Conservation (phyloP, 306 rosid species). For the Cucurbita pepo region DNA sequence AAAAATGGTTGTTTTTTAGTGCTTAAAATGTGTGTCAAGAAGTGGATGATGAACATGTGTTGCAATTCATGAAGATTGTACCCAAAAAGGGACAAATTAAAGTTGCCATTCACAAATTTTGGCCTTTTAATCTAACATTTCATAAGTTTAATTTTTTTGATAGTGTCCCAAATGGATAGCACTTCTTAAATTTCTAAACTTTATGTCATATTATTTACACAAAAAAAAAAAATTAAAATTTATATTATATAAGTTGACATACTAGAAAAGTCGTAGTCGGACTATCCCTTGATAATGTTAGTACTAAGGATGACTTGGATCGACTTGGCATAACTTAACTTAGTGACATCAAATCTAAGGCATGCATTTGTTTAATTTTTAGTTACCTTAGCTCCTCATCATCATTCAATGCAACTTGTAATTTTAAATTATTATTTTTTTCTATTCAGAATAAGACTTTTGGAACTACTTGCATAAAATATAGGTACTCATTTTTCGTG, state of each 20-base stretch:
- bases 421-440: too few relatives aligned
- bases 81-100: neutral
- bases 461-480: neutral
- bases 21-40: neutral
- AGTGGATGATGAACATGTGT: neutral
- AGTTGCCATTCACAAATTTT: neutral
- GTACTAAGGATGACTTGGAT: neutral
- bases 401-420: too few relatives aligned
- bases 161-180: neutral
- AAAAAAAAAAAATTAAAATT: neutral
- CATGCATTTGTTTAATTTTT: neutral
- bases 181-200: neutral
- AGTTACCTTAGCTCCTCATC: neutral
- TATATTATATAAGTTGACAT: neutral
- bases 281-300: neutral
- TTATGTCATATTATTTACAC: neutral
- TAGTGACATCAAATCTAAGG: neutral
- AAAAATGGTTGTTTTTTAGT: neutral
- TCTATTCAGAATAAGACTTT: too few relatives aligned
- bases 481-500: neutral
- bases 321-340: too few relatives aligned
- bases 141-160: neutral
- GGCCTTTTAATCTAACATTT: too few relatives aligned
- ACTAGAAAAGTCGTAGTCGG: neutral
- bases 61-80: constrained; percentile 1